Conservation (phyloP, 306 rosid species). For the Arachis stenosperma region DNA sequence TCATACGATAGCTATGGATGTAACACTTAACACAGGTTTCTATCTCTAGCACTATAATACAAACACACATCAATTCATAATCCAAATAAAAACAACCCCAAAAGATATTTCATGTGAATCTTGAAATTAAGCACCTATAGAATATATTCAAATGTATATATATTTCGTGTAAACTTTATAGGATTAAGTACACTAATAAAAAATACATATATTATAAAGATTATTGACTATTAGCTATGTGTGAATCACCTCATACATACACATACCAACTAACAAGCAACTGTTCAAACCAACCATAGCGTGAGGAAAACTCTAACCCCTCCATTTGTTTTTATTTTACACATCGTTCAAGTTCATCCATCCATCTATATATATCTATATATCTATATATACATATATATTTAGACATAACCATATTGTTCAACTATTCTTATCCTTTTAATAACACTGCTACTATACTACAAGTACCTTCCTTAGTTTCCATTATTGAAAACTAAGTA, state of each 20-base stretch:
- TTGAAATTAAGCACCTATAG: neutral
- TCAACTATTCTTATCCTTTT: conserved; percentile 31
- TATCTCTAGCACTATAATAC: neutral
- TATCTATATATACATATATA: neutral
- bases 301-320: conserved; percentile 57
- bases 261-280: conserved; percentile 29
- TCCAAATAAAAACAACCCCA: neutral
- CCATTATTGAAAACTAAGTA: no score
- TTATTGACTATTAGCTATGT: conserved; percentile 24
- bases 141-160: conserved; percentile 16
- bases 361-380: conserved; percentile 18
- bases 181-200: neutral
- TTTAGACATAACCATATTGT: conserved; percentile 14
- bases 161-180: conserved; percentile 18
- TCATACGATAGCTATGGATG: neutral
- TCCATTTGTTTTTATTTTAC: conserved; percentile 1
- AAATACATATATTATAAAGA: neutral
- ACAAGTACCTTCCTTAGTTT: neutral
- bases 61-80: neutral
- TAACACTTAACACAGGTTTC: neutral
- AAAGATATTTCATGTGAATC: conserved; percentile 9
- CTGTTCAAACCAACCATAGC: conserved; percentile 42
- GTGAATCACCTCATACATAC: neutral
- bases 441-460: neutral
- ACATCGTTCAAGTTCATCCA: neutral